Evolutionary conservation across 371 early-diverging fungal genomes (phyloP).

Genomic region (Mucor lusitanicus): DNA sequence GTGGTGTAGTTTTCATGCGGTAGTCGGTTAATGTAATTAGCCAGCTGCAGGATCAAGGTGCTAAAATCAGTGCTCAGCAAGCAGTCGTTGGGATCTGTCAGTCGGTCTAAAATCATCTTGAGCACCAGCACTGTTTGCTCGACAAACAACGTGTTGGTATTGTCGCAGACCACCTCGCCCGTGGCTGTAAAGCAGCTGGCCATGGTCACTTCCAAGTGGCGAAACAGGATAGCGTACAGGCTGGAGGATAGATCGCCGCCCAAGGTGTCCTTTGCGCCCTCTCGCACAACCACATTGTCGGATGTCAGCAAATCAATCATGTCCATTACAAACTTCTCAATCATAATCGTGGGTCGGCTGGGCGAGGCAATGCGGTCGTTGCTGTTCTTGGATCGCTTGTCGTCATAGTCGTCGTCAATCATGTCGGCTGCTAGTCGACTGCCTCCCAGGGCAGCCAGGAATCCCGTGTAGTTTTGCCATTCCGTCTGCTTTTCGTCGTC

Average conservation of each 20-base stretch:
- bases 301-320: conserved; percentile 80
- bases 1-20: conserved; percentile 55
- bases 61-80: conserved; percentile 79
- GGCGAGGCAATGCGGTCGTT: conserved; percentile 30
- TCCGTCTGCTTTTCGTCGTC: conserved; percentile 56
- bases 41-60: conserved; percentile 67
- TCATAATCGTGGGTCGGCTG: conserved; percentile 33
- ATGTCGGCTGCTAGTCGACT: conserved; percentile 52
- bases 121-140: conserved; percentile 85
- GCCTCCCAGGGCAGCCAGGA: conserved; percentile 82
- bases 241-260: conserved; percentile 79
- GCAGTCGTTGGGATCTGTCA: conserved; percentile 64
- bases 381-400: conserved; percentile 3
- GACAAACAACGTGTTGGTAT: conserved; percentile 79
- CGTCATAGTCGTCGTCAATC: conserved; percentile 21
- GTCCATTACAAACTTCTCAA: conserved; percentile 78
- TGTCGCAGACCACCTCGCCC: conserved; percentile 68
- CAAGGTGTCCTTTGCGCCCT: conserved; percentile 84
- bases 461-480: conserved; percentile 86
- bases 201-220: conserved; percentile 68
- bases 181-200: conserved; percentile 68
- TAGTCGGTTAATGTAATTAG: conserved; percentile 76
- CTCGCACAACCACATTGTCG: conserved; percentile 83
- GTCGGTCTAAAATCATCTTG: conserved; percentile 78
- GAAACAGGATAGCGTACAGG: conserved; percentile 77